These are phyloP conservation scores for Galerina marginata DNA, from an alignment of 768 basidiomycete species.

Conservation along the genomic window DNA sequence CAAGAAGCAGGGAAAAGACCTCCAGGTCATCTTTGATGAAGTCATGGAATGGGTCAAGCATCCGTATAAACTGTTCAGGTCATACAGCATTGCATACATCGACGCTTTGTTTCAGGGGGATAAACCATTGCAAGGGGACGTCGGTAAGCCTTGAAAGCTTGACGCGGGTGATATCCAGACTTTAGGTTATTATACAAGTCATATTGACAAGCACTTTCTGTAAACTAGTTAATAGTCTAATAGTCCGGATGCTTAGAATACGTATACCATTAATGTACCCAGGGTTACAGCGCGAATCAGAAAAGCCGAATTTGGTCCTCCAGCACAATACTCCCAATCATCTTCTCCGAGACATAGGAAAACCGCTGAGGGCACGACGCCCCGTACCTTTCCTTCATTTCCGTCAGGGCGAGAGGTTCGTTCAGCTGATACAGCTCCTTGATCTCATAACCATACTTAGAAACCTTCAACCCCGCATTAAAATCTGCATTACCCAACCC, in stretches of 20 bases:
- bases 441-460: constrained; percentile 2
- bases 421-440: constrained; percentile 8
- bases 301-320: constrained; percentile 4
- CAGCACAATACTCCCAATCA: constrained; percentile 1
- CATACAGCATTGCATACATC: constrained; percentile 10
- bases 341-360: constrained; percentile 6
- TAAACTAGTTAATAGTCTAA: too few relatives aligned
- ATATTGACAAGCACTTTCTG: too few relatives aligned
- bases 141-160: neutral
- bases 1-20: constrained; percentile 28
- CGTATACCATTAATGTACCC: too few relatives aligned
- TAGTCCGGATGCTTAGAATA: too few relatives aligned
- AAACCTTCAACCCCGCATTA: neutral
- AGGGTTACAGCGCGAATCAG: neutral
- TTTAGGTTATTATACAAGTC: too few relatives aligned
- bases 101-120: neutral
- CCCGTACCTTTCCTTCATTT: constrained; percentile 4
- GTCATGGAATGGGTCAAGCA: constrained; percentile 31
- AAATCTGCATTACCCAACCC: constrained; percentile 9
- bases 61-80: constrained; percentile 23
- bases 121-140: neutral
- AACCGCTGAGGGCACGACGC: constrained; percentile 5
- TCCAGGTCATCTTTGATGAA: constrained; percentile 22
- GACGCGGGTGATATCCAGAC: too few relatives aligned
- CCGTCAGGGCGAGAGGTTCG: neutral